Evolutionary conservation across 2,329 filamentous ascomycete genomes (phyloP).

Genomic region (Sordariomycetes sp.): DNA sequence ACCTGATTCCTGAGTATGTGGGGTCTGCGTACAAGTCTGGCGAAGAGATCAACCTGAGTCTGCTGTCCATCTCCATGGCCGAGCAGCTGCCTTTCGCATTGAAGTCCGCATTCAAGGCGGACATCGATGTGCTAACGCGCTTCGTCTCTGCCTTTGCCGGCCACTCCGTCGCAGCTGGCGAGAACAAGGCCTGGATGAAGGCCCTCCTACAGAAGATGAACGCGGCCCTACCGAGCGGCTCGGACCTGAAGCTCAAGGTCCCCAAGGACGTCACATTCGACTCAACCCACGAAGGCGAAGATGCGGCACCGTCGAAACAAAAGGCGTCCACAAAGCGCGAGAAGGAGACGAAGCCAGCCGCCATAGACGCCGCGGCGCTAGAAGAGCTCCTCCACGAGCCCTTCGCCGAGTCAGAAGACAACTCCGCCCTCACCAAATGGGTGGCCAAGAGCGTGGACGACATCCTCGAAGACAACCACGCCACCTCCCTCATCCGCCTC

Average conservation of each 20-base stretch:
- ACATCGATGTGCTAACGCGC: constrained; percentile 32
- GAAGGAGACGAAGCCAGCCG: constrained; percentile 5
- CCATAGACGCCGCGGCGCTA: constrained; percentile 29
- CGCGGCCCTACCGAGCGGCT: constrained; percentile 13
- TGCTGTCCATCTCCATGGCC: constrained; percentile 53
- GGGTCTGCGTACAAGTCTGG: constrained; percentile 14
- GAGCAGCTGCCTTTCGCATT: constrained; percentile 68
- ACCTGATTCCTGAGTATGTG: constrained; percentile 42
- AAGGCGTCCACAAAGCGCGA: background rate
- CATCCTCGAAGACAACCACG: constrained; percentile 64
- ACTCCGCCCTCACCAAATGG: constrained; percentile 48
- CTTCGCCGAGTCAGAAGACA: constrained; percentile 32
- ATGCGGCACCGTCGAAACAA: background rate
- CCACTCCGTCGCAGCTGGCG: constrained; percentile 35
- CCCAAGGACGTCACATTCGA: background rate
- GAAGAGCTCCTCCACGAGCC: constrained; percentile 36
- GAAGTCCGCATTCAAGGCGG: constrained; percentile 30
- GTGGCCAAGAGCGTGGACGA: constrained; percentile 64
- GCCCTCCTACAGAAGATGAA: constrained; percentile 16
- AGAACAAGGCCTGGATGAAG: constrained; percentile 18
- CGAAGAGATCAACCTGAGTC: constrained; percentile 25
- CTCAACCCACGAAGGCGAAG: constrained; percentile 1
- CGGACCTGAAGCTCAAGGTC: constrained; percentile 1
- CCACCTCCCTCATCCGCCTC: constrained; percentile 57
- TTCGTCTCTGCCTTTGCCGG: constrained; percentile 48